phyloP scores from a whole-genome alignment of 2,329 filamentous ascomycete genomes.

The Aspergillus pseudoviridinutans region DNA sequence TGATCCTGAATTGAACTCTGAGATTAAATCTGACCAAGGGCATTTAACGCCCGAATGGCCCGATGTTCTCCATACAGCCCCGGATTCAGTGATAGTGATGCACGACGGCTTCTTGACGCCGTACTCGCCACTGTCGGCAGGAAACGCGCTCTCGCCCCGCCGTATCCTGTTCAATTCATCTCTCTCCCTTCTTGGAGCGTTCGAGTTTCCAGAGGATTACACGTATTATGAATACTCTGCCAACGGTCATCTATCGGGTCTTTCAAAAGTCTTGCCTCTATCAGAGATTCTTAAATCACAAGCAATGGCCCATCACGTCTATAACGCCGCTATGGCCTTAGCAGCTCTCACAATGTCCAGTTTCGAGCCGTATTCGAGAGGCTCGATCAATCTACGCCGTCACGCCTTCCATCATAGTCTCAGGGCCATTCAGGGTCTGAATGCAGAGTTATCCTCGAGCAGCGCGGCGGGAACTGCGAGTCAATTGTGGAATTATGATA shows the following conservation, averaged over 20 bases:
- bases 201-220: conserved; percentile 11
- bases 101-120: conserved; percentile 1
- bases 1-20: neutral
- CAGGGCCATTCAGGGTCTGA: conserved; percentile 7
- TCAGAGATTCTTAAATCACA: conserved; percentile 10
- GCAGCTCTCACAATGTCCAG: conserved; percentile 8
- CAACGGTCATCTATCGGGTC: conserved; percentile 1
- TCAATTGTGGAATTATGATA: neutral
- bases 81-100: neutral
- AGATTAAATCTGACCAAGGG: neutral
- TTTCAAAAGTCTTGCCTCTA: conserved; percentile 6
- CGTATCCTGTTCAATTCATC: conserved; percentile 3
- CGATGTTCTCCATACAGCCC: neutral
- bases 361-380: neutral
- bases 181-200: conserved; percentile 5
- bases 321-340: conserved; percentile 9
- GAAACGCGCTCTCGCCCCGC: neutral
- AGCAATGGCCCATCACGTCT: conserved; percentile 8
- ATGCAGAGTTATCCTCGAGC: conserved; percentile 1
- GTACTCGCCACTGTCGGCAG: neutral
- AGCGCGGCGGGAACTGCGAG: neutral
- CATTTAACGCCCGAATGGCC: neutral
- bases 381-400: conserved; percentile 4
- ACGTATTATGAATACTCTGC: conserved; percentile 10
- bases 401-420: conserved; percentile 12